A percentile compares a stretch with the other conserved stretches of the same genome.
phyloP scores from a whole-genome alignment of 2,329 filamentous ascomycete genomes.

The Alternaria longipes region DNA sequence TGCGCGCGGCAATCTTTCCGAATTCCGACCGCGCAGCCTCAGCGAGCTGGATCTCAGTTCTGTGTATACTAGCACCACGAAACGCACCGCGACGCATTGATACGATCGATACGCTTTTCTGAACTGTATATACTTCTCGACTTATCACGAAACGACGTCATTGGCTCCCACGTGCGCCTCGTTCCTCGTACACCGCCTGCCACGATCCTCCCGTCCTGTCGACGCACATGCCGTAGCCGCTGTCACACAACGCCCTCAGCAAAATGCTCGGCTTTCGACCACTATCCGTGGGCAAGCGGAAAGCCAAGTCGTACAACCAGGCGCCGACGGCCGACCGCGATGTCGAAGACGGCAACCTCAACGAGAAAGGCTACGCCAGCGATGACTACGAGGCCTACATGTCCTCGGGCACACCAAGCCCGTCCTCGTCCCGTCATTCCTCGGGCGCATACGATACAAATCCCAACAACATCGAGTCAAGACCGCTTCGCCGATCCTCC shows the following conservation, averaged over 20 bases:
- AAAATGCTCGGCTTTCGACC: conserved; percentile 51
- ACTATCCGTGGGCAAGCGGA: conserved; percentile 50
- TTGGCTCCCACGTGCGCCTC: neutral
- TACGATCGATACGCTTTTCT: conserved; percentile 10
- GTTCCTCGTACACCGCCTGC: neutral
- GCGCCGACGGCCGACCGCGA: conserved; percentile 42
- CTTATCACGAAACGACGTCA: neutral
- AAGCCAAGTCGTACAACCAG: conserved; percentile 44
- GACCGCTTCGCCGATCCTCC: conserved; percentile 28
- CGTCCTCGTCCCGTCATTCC: conserved; percentile 64
- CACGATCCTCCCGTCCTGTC: neutral
- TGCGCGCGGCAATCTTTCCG: conserved; percentile 16
- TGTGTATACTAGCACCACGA: conserved; percentile 1
- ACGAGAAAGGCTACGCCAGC: conserved; percentile 53
- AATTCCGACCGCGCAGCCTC: conserved; percentile 7
- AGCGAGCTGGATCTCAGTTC: neutral
- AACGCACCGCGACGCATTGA: conserved; percentile 13
- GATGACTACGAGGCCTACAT: conserved; percentile 46
- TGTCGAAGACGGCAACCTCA: conserved; percentile 44
- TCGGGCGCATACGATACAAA: conserved; percentile 41
- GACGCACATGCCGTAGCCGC: conserved; percentile 15
- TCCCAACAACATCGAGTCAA: conserved; percentile 39
- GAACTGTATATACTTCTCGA: neutral
- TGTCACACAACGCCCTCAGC: neutral
- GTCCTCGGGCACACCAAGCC: conserved; percentile 55